Percentiles rank a stretch among this genome's conserved stretches.
These are phyloP conservation scores for Alternaria sp. DNA, from an alignment of 2,329 filamentous ascomycete genomes.

Conservation along the genomic window DNA sequence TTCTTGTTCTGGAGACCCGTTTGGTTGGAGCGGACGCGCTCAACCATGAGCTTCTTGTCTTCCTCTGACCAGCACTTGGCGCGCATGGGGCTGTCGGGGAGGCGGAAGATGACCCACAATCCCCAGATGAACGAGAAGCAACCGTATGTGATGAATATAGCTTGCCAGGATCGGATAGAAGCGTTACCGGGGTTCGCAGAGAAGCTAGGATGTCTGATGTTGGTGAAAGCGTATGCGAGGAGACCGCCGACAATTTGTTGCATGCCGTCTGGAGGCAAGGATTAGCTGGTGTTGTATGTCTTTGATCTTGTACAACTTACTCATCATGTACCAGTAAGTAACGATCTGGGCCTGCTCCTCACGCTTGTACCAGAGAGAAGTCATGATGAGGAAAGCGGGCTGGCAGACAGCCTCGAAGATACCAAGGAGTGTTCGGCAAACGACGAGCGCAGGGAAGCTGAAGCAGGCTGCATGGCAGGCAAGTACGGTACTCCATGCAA, in stretches of 20 bases:
- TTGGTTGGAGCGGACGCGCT: slow-evolving; percentile 55
- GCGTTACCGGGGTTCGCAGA: slow-evolving; percentile 42
- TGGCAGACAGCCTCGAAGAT: slow-evolving; percentile 75
- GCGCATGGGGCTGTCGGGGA: slow-evolving; percentile 70
- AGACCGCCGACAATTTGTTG: slow-evolving; percentile 77
- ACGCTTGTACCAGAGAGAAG: slow-evolving; percentile 73
- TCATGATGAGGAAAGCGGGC: slow-evolving; percentile 71
- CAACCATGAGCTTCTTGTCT: slow-evolving; percentile 65
- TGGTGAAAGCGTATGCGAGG: slow-evolving; percentile 60
- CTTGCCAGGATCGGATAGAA: slow-evolving; percentile 69
- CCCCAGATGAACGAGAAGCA: slow-evolving; percentile 68
- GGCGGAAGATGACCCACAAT: slow-evolving; percentile 57
- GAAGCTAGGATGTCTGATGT: slow-evolving; percentile 27
- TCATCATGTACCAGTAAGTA: slow-evolving; percentile 79
- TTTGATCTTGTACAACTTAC: slow-evolving; percentile 2
- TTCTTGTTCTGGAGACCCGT: slow-evolving; percentile 56
- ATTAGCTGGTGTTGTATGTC: not conserved
- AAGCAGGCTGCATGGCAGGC: slow-evolving; percentile 66
- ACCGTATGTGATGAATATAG: slow-evolving; percentile 72
- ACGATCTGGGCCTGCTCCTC: slow-evolving; percentile 71
- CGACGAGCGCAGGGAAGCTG: slow-evolving; percentile 65
- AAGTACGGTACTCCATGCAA: slow-evolving; percentile 67
- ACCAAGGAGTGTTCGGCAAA: slow-evolving; percentile 70
- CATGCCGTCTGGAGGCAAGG: slow-evolving; percentile 56
- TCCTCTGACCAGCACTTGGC: slow-evolving; percentile 72